Conservation (phyloP, 2,329 filamentous ascomycete species). For the Colletotrichum sp. region DNA sequence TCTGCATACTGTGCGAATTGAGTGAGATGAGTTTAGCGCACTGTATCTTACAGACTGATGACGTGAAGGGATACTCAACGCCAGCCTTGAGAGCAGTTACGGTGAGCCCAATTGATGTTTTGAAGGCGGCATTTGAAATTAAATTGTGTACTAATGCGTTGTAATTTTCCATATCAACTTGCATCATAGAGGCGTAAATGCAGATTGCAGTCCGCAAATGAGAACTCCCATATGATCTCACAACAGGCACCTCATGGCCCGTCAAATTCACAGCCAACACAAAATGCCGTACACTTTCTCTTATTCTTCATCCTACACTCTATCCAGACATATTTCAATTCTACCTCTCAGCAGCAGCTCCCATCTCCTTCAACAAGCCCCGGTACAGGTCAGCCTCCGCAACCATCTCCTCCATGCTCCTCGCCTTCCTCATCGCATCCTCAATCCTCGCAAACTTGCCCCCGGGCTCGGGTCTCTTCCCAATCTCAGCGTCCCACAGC, state of each 20-base stretch:
- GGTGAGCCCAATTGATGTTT: neutral
- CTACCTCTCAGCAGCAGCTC: neutral
- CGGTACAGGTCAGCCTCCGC: constrained; percentile 75
- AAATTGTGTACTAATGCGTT: neutral
- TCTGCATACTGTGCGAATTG: neutral
- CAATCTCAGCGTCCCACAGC: constrained; percentile 57
- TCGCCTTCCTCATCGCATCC: constrained; percentile 70
- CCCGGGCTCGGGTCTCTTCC: constrained; percentile 51
- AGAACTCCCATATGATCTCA: neutral
- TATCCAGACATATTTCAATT: neutral
- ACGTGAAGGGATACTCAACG: neutral
- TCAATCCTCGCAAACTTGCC: constrained; percentile 73
- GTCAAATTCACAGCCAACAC: neutral
- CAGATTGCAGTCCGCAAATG: neutral
- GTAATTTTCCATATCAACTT: fast-evolving
- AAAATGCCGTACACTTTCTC: neutral
- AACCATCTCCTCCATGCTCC: constrained; percentile 78
- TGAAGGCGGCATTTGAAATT: fast-evolving
- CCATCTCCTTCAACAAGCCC: constrained; percentile 50
- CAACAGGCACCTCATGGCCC: neutral
- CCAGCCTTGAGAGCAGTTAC: neutral
- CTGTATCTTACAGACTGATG: neutral
- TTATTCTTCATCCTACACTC: neutral
- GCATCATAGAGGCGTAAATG: neutral
- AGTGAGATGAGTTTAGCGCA: fast-evolving